Base-by-base conservation (phyloP, 2,329 filamentous ascomycete genomes). In the Coniochaeta hoffmannii region DNA sequence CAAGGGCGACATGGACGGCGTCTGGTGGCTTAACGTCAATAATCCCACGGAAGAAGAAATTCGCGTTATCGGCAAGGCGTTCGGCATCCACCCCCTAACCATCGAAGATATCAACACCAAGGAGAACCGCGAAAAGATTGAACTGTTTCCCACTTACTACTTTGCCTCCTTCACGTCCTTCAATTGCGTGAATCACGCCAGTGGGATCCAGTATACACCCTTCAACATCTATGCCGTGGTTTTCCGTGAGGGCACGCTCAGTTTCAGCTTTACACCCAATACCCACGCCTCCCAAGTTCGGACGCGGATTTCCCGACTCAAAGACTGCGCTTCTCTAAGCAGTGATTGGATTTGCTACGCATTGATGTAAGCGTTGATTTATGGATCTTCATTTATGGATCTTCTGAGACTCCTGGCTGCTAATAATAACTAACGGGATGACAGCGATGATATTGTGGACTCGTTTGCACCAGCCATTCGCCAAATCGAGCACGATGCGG, bases 341-440 rank as follows among this genome's bases (percentile, higher is more conserved):
- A 92, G 91, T 62, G 94, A 99, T 72, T 99, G 95, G 93, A 95
- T 97, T 63, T 99, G 94, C 76, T 99, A 99, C 68, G 94, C 94
- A 44, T 80, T 99, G 66, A 97, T 99, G 87, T 90, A 77, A 79
- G 86, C 75, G 24, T 34, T 46, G 34, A 10, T n/a, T n/a, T n/a
- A n/a, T n/a, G n/a, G n/a, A n/a, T n/a, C n/a, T n/a, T n/a, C n/a
- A n/a, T n/a, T n/a, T n/a, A n/a, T n/a, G n/a, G n/a, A n/a, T n/a
- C n/a, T n/a, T n/a, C n/a, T n/a, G n/a, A 50, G 14, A 17, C 3
- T 28, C 2, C 3, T 32, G n/a, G 22, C 12, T 4, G 28, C 7
- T 31, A 22, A 26, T 51, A 51, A 51, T 10, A 4, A 32, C 2
- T 19, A 4, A 11, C 2, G n/a, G n/a, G n/a, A n/a, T n/a, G n/a